A percentile compares a stretch with the other conserved stretches of the same genome.
Conservation (phyloP, 1,284 basidiomycete genomes). For the Rhizoctonia solani region DNA sequence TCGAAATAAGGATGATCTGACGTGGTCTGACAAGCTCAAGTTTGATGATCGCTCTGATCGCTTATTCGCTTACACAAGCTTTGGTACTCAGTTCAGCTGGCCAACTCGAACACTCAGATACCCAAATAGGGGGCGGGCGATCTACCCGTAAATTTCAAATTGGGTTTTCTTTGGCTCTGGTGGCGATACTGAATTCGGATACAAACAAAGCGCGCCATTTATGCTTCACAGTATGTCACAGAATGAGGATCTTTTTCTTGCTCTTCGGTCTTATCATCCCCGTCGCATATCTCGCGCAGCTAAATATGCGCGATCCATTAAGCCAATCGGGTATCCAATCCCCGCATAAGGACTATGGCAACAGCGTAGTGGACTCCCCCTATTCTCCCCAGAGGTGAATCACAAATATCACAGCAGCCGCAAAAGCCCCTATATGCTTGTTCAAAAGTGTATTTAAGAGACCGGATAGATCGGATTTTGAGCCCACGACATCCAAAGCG, state of each 20-base stretch:
- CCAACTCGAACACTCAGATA: no score
- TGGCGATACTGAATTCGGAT: no score
- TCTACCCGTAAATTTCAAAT: no score
- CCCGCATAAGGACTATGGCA: neutral
- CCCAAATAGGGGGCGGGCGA: no score
- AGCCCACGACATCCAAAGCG: neutral
- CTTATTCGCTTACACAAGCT: no score
- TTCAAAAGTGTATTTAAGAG: neutral
- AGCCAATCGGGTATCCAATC: slow-evolving; percentile 6
- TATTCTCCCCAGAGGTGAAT: slow-evolving; percentile 4
- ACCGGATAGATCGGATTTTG: neutral
- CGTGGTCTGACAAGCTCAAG: no score
- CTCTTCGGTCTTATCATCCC: slow-evolving; percentile 6
- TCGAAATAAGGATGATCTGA: no score
- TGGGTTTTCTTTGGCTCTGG: no score
- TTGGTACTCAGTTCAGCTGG: no score
- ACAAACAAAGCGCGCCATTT: slow-evolving; percentile 28
- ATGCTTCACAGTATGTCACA: neutral
- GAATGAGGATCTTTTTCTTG: slow-evolving; percentile 2
- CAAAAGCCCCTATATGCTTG: slow-evolving; percentile 7
- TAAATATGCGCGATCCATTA: neutral
- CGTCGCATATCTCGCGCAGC: slow-evolving; percentile 25
- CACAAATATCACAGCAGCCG: neutral
- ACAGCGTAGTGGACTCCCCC: neutral
- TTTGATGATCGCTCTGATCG: no score